Base-by-base conservation (phyloP, 352 stramenopile species). In the Phytopythium cucurbitacearum region DNA sequence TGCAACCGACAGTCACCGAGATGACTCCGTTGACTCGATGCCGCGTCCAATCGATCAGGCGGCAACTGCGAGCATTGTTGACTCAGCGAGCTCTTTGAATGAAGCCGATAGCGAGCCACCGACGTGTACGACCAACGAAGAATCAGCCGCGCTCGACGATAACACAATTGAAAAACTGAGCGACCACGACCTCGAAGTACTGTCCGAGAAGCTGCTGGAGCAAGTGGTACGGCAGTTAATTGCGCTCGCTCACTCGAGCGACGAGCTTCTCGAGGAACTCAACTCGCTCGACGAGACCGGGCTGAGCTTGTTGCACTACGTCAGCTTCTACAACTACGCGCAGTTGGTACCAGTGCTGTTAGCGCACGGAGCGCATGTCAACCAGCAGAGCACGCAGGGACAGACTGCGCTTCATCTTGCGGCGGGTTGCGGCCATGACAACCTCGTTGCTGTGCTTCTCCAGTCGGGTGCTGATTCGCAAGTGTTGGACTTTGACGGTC, bases 281-380 rank as follows among this genome's bases (percentile, higher is more conserved):
- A 94, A 96, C 49, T 93, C 84, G 3, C 69, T 96, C 5, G 86
- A 96, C 46, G 86, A 96, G 55, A 80, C 82, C 4, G 86, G 86
- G 0, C 65, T 96, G 48, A 94, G 82, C 53, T 59, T 96, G 44
- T 69, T 96, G n/a, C 86, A 96, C 50, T 96, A 94, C 43, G 83
- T 93, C 68, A 89, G 85, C 57, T 94, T 94, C 51, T 96, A 94
- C 71, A 92, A 94, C 51, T 91, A 94, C 59, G 73, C 71, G 12
- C 71, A 85, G 44, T 60, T 96, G 39, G 81, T 96, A 13, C 80
- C 76, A 16, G 58, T 93, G 16, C 59, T 96, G 16, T 56, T 94
- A 10, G 80, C 84, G 34, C 86, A 94, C 52, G 86, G 86, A 11
- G 86, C 82, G 3, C 79, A 90, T 41, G 72, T 93, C 9, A 94